A percentile compares a stretch with the other conserved stretches of the same genome.
phyloP scores from a whole-genome alignment of 2,329 filamentous ascomycete genomes.

The Colletotrichum echinochloae region DNA sequence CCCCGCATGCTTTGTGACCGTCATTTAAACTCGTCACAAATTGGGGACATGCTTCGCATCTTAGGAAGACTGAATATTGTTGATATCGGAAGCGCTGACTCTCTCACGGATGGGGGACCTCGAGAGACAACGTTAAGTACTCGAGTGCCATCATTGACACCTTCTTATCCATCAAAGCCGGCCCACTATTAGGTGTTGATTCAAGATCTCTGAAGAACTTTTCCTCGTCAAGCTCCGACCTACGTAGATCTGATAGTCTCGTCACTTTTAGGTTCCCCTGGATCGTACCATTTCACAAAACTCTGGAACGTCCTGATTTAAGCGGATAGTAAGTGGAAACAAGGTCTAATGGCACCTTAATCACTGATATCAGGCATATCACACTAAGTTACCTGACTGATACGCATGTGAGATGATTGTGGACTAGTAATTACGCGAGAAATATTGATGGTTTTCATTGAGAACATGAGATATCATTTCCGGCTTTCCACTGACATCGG shows the following conservation, averaged over 20 bases:
- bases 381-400: background rate
- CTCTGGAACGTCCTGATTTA: background rate
- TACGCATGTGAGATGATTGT: background rate
- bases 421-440: no score
- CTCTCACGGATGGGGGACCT: background rate
- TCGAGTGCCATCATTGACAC: background rate
- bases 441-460: background rate
- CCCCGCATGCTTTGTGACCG: background rate
- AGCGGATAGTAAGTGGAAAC: constrained; percentile 24
- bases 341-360: background rate
- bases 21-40: background rate
- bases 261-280: constrained; percentile 16
- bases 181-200: background rate
- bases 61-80: no score
- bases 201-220: no score
- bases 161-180: no score
- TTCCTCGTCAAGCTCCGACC: background rate
- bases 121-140: background rate
- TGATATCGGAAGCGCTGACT: background rate
- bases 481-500: background rate
- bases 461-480: background rate
- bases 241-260: background rate
- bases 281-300: constrained; percentile 4
- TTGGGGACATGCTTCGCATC: background rate
- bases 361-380: background rate